Percentiles rank a stretch among this genome's conserved stretches.
Conservation (phyloP, 2,329 filamentous ascomycete genomes). For the Gnomoniopsis sp. region DNA sequence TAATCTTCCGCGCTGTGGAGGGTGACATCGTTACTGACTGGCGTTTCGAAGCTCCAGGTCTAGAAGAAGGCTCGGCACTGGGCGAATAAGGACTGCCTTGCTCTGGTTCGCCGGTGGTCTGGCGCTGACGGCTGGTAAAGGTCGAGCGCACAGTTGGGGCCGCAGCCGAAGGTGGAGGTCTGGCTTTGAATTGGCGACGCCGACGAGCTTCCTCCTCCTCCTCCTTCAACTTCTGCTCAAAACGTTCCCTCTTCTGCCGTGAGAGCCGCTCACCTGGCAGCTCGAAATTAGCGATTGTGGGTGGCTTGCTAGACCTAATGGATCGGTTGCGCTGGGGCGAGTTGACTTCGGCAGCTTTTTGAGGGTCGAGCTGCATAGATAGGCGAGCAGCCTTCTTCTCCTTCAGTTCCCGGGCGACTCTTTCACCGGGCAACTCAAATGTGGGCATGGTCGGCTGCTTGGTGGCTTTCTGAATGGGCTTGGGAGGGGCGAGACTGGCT, state of each 20-base stretch:
- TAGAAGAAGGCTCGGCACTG: constrained; percentile 11
- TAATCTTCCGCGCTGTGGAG: constrained; percentile 9
- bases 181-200: constrained; percentile 62
- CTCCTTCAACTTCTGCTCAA: constrained; percentile 50
- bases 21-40: constrained; percentile 14
- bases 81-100: constrained; percentile 2
- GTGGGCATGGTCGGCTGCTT: constrained; percentile 52
- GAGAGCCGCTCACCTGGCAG: constrained; percentile 61
- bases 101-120: constrained; percentile 5
- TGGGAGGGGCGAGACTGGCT: constrained; percentile 42
- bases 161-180: constrained; percentile 45
- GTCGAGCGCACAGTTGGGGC: constrained; percentile 51
- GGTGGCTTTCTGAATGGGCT: constrained; percentile 45
- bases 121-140: constrained; percentile 40
- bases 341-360: constrained; percentile 32
- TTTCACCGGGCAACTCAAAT: constrained; percentile 63
- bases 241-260: constrained; percentile 51
- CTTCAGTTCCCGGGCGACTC: constrained; percentile 53
- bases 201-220: constrained; percentile 59
- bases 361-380: constrained; percentile 34
- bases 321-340: constrained; percentile 41
- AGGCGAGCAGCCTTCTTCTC: constrained; percentile 57
- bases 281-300: constrained; percentile 56
- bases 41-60: constrained; percentile 16
- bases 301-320: constrained; percentile 48